Percentiles rank a stretch among this genome's conserved stretches.
Evolutionary conservation across 2,329 filamentous ascomycete genomes (phyloP).

Genomic region (Chalaropsis thielavioides): DNA sequence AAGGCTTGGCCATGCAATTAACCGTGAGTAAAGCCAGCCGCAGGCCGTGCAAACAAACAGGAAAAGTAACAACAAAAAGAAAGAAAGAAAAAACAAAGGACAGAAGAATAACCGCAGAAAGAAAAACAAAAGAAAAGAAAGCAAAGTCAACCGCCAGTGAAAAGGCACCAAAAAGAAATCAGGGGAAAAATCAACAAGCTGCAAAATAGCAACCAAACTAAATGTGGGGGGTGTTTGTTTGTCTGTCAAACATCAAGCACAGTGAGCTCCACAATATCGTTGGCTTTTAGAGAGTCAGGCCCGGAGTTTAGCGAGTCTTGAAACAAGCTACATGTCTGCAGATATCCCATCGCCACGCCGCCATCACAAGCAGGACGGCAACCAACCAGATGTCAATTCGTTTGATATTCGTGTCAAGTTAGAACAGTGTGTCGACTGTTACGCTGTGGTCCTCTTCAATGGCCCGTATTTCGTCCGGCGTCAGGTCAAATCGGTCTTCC

Average conservation of each 20-base stretch:
- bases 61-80: not conserved
- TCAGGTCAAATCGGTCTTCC: not conserved
- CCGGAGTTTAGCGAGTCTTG: not conserved
- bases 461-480: not conserved
- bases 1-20: not conserved
- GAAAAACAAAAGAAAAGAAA: not conserved
- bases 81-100: not conserved
- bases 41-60: not conserved
- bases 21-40: not conserved
- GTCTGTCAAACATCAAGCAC: not conserved
- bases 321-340: not conserved
- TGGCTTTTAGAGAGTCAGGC: not conserved
- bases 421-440: not conserved
- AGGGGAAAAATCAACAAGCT: conserved; percentile 3
- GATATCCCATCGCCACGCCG: no score
- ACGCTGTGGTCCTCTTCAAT: not conserved
- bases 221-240: not conserved
- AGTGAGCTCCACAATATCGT: not conserved
- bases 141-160: not conserved
- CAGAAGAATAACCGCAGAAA: not conserved
- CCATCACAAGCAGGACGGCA: not conserved
- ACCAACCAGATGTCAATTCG: not conserved
- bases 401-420: not conserved
- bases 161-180: not conserved
- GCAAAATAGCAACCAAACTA: not conserved